These are phyloP conservation scores for Geotrichum klebahnii DNA, from an alignment of 1,139 yeast species.

Conservation along the genomic window DNA sequence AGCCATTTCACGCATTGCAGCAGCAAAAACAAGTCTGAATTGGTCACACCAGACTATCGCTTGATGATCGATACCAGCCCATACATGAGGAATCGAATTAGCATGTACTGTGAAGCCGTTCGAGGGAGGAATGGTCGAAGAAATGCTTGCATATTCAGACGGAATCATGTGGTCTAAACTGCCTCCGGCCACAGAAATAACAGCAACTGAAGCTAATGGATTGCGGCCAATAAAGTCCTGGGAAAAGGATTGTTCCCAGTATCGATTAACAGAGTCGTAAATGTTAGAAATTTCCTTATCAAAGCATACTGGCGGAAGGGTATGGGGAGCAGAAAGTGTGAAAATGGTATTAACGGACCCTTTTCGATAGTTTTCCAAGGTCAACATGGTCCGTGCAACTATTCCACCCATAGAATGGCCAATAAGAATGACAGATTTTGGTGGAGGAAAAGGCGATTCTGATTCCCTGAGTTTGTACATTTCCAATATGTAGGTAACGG, in stretches of 20 bases:
- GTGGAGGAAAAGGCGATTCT: conserved; percentile 36
- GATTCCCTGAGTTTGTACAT: conserved; percentile 47
- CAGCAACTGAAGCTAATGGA: conserved; percentile 35
- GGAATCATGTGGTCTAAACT: conserved; percentile 64
- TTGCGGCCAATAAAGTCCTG: conserved; percentile 33
- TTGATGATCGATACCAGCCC: conserved; percentile 84
- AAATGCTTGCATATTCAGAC: conserved; percentile 72
- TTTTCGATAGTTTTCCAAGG: conserved; percentile 59
- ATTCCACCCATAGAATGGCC: conserved; percentile 92
- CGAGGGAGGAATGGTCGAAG: conserved; percentile 57
- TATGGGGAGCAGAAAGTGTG: conserved; percentile 79
- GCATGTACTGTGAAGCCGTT: conserved; percentile 76
- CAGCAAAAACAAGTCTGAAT: conserved; percentile 55
- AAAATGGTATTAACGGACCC: conserved; percentile 67
- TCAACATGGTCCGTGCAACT: conserved; percentile 73
- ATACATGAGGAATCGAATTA: conserved; percentile 77
- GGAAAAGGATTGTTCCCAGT: conserved; percentile 60
- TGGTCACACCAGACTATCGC: conserved; percentile 91
- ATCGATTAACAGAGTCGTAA: conserved; percentile 64
- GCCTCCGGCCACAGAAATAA: conserved; percentile 72
- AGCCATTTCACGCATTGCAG: conserved; percentile 51
- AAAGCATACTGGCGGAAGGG: conserved; percentile 79
- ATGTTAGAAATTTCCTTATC: conserved; percentile 71
- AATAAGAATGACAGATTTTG: conserved; percentile 60
- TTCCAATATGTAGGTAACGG: conserved; percentile 66